These are phyloP conservation scores for Pleurotus cornucopiae DNA, from an alignment of 768 basidiomycete genomes.

Conservation along the genomic window DNA sequence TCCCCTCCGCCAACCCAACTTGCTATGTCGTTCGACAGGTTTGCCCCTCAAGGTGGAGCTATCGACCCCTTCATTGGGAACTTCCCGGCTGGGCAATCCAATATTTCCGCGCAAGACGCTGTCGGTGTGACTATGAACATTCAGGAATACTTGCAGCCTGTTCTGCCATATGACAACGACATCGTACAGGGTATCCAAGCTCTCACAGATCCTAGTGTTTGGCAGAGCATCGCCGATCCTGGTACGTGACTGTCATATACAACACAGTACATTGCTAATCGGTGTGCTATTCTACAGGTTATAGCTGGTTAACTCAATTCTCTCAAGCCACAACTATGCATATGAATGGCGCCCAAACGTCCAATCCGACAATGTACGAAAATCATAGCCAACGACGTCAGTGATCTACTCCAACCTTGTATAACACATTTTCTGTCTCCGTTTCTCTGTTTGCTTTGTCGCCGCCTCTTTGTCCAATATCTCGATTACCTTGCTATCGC, in stretches of 20 bases:
- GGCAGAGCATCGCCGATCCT: constrained; percentile 53
- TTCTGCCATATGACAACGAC: constrained; percentile 54
- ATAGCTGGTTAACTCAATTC: constrained; percentile 7
- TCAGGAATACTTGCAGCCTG: constrained; percentile 45
- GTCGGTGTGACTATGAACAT: constrained; percentile 22
- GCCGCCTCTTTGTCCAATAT: too few relatives aligned
- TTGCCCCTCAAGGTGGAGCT: constrained; percentile 35
- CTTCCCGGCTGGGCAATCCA: neutral
- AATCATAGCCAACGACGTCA: neutral
- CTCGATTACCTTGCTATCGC: too few relatives aligned
- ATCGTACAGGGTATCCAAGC: constrained; percentile 61
- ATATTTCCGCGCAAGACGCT: constrained; percentile 13
- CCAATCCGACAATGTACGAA: constrained; percentile 1
- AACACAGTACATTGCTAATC: neutral
- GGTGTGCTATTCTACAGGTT: neutral
- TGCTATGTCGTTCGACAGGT: constrained; percentile 43
- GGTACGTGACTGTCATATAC: constrained; percentile 31
- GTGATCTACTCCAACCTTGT: neutral
- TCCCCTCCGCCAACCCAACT: constrained; percentile 43
- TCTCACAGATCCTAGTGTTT: constrained; percentile 46
- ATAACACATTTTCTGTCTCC: too few relatives aligned
- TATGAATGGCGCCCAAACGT: neutral
- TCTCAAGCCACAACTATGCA: constrained; percentile 8
- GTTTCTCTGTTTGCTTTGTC: too few relatives aligned
- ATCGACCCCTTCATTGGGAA: constrained; percentile 35